Conservation (phyloP, 352 stramenopile genomes). For the Phytopythium mirpurense region DNA sequence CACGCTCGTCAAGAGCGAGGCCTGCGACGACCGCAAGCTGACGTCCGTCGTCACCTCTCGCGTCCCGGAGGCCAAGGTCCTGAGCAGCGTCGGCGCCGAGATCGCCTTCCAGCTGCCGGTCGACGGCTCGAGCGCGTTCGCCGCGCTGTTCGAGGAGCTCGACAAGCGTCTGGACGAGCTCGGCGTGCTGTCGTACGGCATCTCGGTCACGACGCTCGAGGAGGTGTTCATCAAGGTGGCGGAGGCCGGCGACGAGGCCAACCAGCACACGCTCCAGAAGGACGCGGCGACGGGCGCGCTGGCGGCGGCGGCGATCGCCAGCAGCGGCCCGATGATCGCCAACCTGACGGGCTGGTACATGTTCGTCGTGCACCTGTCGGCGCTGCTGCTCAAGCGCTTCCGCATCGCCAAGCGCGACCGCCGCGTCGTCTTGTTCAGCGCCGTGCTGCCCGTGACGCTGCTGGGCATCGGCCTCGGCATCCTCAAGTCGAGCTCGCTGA, state of each 20-base stretch:
- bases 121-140: conserved; percentile 45
- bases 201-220: conserved; percentile 90
- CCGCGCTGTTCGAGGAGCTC: conserved; percentile 60
- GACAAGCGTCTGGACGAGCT: conserved; percentile 36
- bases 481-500: conserved; percentile 59
- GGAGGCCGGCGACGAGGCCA: conserved; percentile 39
- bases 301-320: not conserved
- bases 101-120: conserved; percentile 76
- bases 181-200: conserved; percentile 54
- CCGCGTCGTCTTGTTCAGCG: conserved; percentile 84
- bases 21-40: conserved; percentile 25
- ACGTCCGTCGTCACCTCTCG: conserved; percentile 29
- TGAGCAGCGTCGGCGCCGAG: conserved; percentile 77
- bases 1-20: conserved; percentile 40
- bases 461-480: conserved; percentile 72
- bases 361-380: conserved; percentile 85
- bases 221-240: conserved; percentile 90
- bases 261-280: conserved; percentile 57
- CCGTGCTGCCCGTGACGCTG: conserved; percentile 73
- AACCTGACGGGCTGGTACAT: conserved; percentile 23
- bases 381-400: conserved; percentile 88
- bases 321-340: conserved; percentile 13
- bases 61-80: conserved; percentile 42
- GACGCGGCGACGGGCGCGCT: conserved; percentile 5
- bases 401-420: conserved; percentile 89